Conservation (phyloP, 805 yeast genomes). For the Lipomyces oligophaga region DNA sequence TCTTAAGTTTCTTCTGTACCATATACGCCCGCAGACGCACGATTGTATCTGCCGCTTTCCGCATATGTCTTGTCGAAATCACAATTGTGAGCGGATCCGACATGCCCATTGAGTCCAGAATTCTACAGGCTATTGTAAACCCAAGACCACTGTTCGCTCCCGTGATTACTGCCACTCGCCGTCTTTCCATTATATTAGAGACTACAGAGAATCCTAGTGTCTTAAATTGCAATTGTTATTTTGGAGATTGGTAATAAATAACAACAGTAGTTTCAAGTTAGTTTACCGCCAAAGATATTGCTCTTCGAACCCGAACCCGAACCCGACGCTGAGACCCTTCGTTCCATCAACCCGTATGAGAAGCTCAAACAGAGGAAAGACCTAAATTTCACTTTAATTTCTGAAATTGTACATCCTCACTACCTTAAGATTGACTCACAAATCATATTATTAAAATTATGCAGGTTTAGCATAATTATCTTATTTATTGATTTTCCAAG, state of each 20-base stretch:
- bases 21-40: constrained; percentile 45
- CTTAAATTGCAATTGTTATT: no score
- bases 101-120: constrained; percentile 57
- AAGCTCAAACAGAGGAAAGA: no score
- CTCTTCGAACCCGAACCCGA: not conserved
- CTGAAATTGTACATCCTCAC: no score
- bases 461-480: no score
- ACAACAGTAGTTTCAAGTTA: not conserved
- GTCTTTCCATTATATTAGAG: constrained; percentile 1
- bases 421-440: no score
- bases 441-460: no score
- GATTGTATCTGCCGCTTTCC: constrained; percentile 76
- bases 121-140: constrained; percentile 73
- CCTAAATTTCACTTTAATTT: no score
- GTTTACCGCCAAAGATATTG: not conserved
- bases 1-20: constrained; percentile 39
- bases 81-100: constrained; percentile 65
- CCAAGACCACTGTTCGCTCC: constrained; percentile 65
- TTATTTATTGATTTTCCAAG: no score
- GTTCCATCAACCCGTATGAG: no score
- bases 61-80: constrained; percentile 84
- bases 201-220: no score
- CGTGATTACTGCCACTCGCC: constrained; percentile 40
- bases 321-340: no score
- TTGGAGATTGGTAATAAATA: no score